A percentile compares a stretch with the other conserved stretches of the same genome.
Conservation (phyloP, 139 green algal species). For the Zygnema circumcarinatum region DNA sequence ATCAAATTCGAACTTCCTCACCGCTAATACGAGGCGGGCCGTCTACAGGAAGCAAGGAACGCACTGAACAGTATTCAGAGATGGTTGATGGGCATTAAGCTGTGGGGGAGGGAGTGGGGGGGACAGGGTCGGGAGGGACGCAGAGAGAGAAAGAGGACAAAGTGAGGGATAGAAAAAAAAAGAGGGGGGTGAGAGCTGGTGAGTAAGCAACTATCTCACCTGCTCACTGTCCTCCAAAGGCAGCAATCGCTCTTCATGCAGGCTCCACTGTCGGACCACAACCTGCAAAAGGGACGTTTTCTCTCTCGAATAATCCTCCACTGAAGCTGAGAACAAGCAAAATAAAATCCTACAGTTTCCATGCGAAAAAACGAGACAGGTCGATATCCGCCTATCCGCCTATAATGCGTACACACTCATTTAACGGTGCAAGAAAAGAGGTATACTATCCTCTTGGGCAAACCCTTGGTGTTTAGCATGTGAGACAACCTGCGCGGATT, state of each 20-base stretch:
- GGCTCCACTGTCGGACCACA: slow-evolving; percentile 13
- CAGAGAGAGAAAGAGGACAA: not conserved
- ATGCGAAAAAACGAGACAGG: not conserved
- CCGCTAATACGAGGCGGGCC: not conserved
- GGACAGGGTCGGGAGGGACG: too few species aligned
- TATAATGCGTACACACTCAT: not conserved
- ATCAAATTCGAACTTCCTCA: slow-evolving; percentile 44
- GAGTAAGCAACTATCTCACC: too few species aligned
- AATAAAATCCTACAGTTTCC: not conserved
- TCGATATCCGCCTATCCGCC: not conserved
- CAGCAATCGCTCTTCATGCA: slow-evolving; percentile 2
- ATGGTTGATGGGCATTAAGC: too few species aligned
- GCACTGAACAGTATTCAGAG: too few species aligned
- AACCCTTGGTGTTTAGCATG: too few species aligned
- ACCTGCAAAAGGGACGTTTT: not conserved
- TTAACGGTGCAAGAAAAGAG: slow-evolving; percentile 4
- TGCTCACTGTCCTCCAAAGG: not conserved
- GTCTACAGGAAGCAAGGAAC: not conserved
- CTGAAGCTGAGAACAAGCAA: not conserved
- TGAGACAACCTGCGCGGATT: too few species aligned
- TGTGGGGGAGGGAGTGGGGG: too few species aligned
- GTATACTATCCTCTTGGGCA: not conserved
- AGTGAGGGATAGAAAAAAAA: not conserved
- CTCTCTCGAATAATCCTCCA: not conserved
- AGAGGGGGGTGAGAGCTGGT: not conserved